Base-by-base conservation (phyloP, 2,329 filamentous ascomycete genomes). In the Alternaria sp. region DNA sequence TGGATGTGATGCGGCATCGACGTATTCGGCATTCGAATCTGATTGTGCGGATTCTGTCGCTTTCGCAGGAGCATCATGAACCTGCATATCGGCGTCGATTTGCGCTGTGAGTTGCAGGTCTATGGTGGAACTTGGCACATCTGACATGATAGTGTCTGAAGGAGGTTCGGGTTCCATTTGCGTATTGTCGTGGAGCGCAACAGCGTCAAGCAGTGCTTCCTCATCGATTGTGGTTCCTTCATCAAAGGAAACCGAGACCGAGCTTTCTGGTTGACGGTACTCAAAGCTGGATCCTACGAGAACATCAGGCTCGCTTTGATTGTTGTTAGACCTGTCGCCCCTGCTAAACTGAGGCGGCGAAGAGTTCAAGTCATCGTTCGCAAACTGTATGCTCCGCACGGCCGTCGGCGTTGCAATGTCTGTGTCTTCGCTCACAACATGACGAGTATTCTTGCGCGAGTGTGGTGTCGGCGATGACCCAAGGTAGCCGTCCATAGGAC, bases 381-480 rank as follows among this genome's bases (percentile, higher is more conserved):
- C 53, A 14, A 71, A 45, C 11, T 67, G 69, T 5, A 74, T 64
- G 9, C 65, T 71, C 8, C 75, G 73, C 15, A 73, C 64, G 51
- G 73, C 70, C 23, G 70, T 75, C 9, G 77, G 78, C 3, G 76
- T 78, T 12, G 67, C 66, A 8, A 76, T 47, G 41, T 63, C 71
- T 5, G 69, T 74, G n/a, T 69, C 67, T n/a, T 77, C 75, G 21
- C 70, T 72, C 10, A 69, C 60, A 18, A 74, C 65, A 7, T 75
- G 68, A 21, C 71, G 72, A 25, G 60, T 74, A 18, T 67, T 73
- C 44, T 65, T 70, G 15, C 78, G 74, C 55, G 71, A 66, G 41
- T 75, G 72, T 20, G 78, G 78, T 10, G 78, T 80, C 23, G 78
- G 78, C 3, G 78, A 80, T 9, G 77, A 80, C 23, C 75, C 77